These are phyloP conservation scores for Cytospora leucostoma DNA, from an alignment of 2,329 filamentous ascomycete species.

Conservation along the genomic window DNA sequence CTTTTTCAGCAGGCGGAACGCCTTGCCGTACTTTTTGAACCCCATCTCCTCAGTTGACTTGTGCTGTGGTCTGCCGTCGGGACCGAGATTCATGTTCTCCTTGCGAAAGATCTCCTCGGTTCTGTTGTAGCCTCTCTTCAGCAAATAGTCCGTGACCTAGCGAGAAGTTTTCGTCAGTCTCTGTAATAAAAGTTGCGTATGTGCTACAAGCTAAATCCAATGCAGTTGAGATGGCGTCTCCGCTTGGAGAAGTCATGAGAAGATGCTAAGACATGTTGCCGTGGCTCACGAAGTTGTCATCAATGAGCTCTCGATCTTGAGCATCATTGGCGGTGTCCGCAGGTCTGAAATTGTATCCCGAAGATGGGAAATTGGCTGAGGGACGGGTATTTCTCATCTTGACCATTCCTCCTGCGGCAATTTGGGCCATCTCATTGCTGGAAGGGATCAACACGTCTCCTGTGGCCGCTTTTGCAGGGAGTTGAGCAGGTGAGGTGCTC, in stretches of 20 bases:
- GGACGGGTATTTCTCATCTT: background rate
- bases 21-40: conserved; percentile 74
- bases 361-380: background rate
- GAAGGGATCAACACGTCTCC: background rate
- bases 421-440: background rate
- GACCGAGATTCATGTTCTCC: conserved; percentile 82
- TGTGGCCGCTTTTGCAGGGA: background rate
- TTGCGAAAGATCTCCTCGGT: conserved; percentile 92
- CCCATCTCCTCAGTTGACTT: conserved; percentile 66
- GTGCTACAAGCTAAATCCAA: background rate
- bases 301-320: background rate
- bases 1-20: conserved; percentile 70
- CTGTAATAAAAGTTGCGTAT: background rate
- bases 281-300: background rate
- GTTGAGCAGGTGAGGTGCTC: background rate
- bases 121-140: conserved; percentile 90
- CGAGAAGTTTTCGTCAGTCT: background rate
- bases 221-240: background rate
- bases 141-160: conserved; percentile 86
- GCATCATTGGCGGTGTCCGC: background rate
- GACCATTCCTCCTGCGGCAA: background rate
- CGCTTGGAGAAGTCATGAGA: background rate
- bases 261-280: background rate
- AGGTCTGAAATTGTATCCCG: background rate
- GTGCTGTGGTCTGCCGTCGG: conserved; percentile 75